Percentiles rank a stretch among this genome's conserved stretches.
Evolutionary conservation across 352 stramenopile genomes (phyloP).

Genomic region (Phytophthora quininea): DNA sequence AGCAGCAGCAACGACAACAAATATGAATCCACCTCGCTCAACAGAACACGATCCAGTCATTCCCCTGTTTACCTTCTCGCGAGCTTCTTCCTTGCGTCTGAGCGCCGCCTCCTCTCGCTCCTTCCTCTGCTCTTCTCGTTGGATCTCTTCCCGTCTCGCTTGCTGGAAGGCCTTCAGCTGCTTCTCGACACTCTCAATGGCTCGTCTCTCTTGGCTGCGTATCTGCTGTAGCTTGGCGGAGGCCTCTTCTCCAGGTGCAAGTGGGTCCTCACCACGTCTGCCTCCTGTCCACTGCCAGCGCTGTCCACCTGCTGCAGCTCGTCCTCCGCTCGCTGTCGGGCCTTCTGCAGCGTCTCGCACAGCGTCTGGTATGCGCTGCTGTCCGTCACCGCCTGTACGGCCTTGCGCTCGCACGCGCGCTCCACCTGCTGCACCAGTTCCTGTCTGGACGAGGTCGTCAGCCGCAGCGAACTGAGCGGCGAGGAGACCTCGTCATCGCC

Average conservation of each 20-base stretch:
- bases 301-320: conserved; percentile 40
- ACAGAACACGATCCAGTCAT: background rate
- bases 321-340: conserved; percentile 55
- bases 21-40: background rate
- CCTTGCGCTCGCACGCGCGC: conserved; percentile 64
- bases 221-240: conserved; percentile 48
- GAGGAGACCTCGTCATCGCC: conserved; percentile 16
- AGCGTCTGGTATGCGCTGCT: conserved; percentile 65
- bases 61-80: conserved; percentile 33
- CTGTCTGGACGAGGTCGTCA: conserved; percentile 45
- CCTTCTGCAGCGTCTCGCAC: conserved; percentile 62
- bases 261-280: conserved; percentile 38
- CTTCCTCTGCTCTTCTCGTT: conserved; percentile 37
- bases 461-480: conserved; percentile 26
- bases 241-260: conserved; percentile 44
- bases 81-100: conserved; percentile 40
- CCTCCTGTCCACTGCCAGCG: conserved; percentile 6
- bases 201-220: conserved; percentile 40
- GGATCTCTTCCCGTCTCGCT: conserved; percentile 33
- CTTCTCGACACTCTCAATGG: conserved; percentile 52
- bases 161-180: conserved; percentile 56
- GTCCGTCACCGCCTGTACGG: conserved; percentile 53
- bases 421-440: conserved; percentile 73
- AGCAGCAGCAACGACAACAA: background rate
- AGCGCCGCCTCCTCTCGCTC: conserved; percentile 42